Conservation (phyloP, 2,329 filamentous ascomycete species). For the Colletotrichum sp. region DNA sequence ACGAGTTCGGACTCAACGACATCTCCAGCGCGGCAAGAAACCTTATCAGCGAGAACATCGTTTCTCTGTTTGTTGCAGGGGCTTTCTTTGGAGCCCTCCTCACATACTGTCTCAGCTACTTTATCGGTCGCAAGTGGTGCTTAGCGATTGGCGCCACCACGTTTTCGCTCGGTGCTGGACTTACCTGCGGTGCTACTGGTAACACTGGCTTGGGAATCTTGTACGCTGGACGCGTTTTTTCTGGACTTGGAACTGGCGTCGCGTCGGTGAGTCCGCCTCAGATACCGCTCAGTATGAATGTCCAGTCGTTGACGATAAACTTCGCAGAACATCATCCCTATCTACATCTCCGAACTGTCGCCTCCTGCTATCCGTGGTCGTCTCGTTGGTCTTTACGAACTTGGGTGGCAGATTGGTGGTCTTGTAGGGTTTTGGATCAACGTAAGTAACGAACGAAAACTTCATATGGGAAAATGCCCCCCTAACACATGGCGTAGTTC, state of each 20-base stretch:
- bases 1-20: constrained; percentile 61
- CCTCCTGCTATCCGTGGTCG: constrained; percentile 59
- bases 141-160: constrained; percentile 41
- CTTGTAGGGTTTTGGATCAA: constrained; percentile 57
- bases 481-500: constrained; percentile 29
- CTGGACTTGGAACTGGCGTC: constrained; percentile 48
- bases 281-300: neutral
- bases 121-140: constrained; percentile 58
- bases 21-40: constrained; percentile 47
- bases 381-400: constrained; percentile 59
- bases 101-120: constrained; percentile 64
- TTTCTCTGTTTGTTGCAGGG: constrained; percentile 71
- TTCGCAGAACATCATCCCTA: constrained; percentile 51
- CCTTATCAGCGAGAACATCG: constrained; percentile 66
- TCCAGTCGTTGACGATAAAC: neutral
- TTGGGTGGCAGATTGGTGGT: constrained; percentile 57
- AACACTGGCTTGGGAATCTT: constrained; percentile 50
- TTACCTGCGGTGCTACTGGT: constrained; percentile 61
- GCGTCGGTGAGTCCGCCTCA: constrained; percentile 9
- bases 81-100: constrained; percentile 72
- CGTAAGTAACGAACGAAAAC: constrained; percentile 28
- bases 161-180: constrained; percentile 47
- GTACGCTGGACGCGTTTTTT: constrained; percentile 55
- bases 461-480: neutral
- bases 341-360: constrained; percentile 49